Evolutionary conservation across 352 stramenopile species (phyloP), one percentile per base, ranked within the genome.

Genomic region (Globisporangium uncinulatum): DNA sequence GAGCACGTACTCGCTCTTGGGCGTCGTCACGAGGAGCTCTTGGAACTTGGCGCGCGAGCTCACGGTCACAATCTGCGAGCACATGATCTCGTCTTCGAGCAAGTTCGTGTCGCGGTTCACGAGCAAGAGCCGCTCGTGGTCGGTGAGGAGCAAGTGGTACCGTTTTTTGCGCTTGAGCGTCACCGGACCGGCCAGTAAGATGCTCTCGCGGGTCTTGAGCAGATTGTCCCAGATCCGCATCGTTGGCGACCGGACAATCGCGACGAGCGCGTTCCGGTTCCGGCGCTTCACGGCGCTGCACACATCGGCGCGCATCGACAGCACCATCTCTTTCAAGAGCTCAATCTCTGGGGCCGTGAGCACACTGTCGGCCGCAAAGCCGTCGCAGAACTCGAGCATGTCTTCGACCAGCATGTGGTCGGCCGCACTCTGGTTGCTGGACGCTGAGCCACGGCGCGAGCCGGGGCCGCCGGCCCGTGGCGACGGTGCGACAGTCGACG

Each of bases 81-180:
- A 92, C 76, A 94, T 89, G 68, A 94, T 83, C 66, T 94, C 83
- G 64, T 94, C 83, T 56, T 94, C 83, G 67, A 94, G 77, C 76
- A 89, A 77, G 69, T 94, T 94, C 66, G 81, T 89, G 52, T 89
- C 82, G 66, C 89, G 89, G 76, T 94, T 94, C 59, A 94, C 76
- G 69, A 94, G 89, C 32, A 94, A 67, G 52, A 94, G 67, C 11
- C 83, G 83, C 64, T 94, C 83, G 66, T 94, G 81, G 59, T 92
- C 79, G 39, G 83, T 94, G 42, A 94, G 73, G 51, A 94, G 63
- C 58, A 94, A 52, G 58, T 94, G 83, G 62, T 86, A 94, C 20
- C 79, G 77, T 57, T 92, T 91, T 68, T 94, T 94, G 65, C 81
- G 81, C 68, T 90, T 90, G 34, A 87, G 65, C 20, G 83, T 86